phyloP scores from a whole-genome alignment of 306 rosid species.

The Quercus wislizeni region DNA sequence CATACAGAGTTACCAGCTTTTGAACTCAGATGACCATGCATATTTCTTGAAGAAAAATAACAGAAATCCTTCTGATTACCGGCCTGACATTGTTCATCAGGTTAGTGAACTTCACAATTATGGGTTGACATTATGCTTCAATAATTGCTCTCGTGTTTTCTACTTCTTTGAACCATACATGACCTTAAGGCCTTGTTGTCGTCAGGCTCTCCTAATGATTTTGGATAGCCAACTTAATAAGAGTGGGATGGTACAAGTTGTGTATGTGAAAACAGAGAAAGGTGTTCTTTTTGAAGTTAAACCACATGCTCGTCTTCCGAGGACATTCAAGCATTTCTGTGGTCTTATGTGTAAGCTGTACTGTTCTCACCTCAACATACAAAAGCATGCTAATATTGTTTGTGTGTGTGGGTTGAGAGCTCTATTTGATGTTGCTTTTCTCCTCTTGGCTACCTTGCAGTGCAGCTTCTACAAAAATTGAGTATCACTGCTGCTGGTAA shows the following conservation, averaged over 20 bases:
- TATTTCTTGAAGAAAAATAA: conserved; percentile 20
- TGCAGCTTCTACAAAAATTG: conserved; percentile 33
- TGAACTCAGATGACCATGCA: conserved; percentile 23
- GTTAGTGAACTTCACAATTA: neutral
- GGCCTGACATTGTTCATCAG: conserved; percentile 28
- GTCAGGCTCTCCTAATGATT: conserved; percentile 29
- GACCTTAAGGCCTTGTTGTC: neutral
- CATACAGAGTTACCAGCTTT: neutral
- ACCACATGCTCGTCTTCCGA: conserved; percentile 38
- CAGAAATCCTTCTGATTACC: conserved; percentile 29
- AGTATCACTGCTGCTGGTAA: conserved; percentile 24
- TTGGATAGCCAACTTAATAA: conserved; percentile 37
- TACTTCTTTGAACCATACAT: too few species aligned
- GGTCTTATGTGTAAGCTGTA: conserved; percentile 34
- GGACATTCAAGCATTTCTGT: conserved; percentile 34
- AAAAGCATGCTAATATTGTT: neutral
- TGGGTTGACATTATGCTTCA: neutral
- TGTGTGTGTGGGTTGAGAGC: neutral
- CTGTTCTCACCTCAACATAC: too few species aligned
- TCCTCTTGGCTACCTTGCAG: conserved; percentile 9
- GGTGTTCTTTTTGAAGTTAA: conserved; percentile 38
- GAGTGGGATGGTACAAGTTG: conserved; percentile 33
- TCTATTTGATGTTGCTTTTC: neutral
- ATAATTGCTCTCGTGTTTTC: too few species aligned
- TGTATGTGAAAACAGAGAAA: conserved; percentile 37